Evolutionary conservation across 768 basidiomycete species (phyloP), one percentile per base, ranked within the genome.

Genomic region (Tylopilus subfusipes): DNA sequence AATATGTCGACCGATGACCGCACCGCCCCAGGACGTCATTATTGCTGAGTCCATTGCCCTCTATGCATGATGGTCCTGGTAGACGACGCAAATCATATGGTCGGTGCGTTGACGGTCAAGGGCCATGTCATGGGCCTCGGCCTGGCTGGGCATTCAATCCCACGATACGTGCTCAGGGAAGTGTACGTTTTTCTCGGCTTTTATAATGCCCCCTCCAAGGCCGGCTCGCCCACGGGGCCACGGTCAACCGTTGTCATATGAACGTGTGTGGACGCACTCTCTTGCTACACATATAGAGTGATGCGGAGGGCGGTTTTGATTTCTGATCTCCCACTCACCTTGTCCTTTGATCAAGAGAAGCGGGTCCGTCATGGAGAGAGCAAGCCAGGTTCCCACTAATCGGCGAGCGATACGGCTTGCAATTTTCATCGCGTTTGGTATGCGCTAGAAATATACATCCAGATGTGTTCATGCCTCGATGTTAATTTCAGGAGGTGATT

Each of bases 351-450:
- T 40, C 42, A 30, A 27, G 19, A 30, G 30, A n/a, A 45, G 16
- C 34, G 10, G 11, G 4, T 25, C 14, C 2, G 21, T 47, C 21
- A 50, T 60, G 58, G 30, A 24, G 22, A 39, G 48, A 10, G 43
- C 44, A 29, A 25, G 9, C 24, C 44, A 59, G 14, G 42, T 53
- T 31, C 57, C 57, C 14, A 59, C 50, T n/a, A 59, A 60, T 25
- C 22, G 5, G 29, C 58, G 58, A 29, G 58, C 48, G 5, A 34
- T 60, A 31, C 30, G 50, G 19, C 58, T 59, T 25, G 58, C 58
- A 21, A 55, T 29, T 43, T 59, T 59, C 57, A 59, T 59, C 9
- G 57, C 57, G 1, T 59, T 59, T 21, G 58, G 58, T 59, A 49
- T 9, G 57, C 44, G n/a, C 24, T 42, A 39, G 33, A 29, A 47